Percentiles rank a stretch among this genome's conserved stretches.
These are phyloP conservation scores for Protomyces arabidopsidicola DNA, from an alignment of 1,139 yeast species.

Conservation along the genomic window DNA sequence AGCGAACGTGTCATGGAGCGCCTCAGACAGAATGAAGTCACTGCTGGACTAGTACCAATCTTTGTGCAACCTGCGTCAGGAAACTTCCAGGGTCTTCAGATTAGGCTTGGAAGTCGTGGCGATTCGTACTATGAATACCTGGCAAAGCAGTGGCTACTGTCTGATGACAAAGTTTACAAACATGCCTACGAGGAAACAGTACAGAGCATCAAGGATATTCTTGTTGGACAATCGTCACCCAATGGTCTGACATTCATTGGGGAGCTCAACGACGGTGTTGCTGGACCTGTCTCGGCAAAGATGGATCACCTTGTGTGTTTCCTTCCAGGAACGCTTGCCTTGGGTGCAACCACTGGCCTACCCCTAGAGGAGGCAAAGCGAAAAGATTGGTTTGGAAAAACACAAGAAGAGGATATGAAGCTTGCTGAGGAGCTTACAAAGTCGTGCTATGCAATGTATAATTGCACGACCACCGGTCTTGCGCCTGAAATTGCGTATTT, in stretches of 20 bases:
- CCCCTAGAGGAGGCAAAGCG: conserved; percentile 44
- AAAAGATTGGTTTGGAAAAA: conserved; percentile 45
- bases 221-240: conserved; percentile 61
- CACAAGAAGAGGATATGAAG: conserved; percentile 54
- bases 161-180: conserved; percentile 59
- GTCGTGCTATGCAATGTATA: conserved; percentile 82
- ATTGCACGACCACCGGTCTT: conserved; percentile 65
- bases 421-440: conserved; percentile 72
- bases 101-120: conserved; percentile 84
- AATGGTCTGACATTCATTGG: conserved; percentile 66
- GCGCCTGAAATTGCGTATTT: conserved; percentile 87
- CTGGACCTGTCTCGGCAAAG: conserved; percentile 56
- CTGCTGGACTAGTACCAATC: conserved; percentile 78
- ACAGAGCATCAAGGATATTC: conserved; percentile 63
- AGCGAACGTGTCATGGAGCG: conserved; percentile 52
- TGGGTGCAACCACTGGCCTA: conserved; percentile 81
- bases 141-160: conserved; percentile 78
- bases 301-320: conserved; percentile 96
- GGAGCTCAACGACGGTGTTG: conserved; percentile 68
- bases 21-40: conserved; percentile 56
- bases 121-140: conserved; percentile 91
- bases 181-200: conserved; percentile 75
- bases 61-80: conserved; percentile 74
- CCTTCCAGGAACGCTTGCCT: conserved; percentile 81
- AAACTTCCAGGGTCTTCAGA: conserved; percentile 56